phyloP scores from a whole-genome alignment of 1,139 yeast species.

The Yamadazyma oceani region DNA sequence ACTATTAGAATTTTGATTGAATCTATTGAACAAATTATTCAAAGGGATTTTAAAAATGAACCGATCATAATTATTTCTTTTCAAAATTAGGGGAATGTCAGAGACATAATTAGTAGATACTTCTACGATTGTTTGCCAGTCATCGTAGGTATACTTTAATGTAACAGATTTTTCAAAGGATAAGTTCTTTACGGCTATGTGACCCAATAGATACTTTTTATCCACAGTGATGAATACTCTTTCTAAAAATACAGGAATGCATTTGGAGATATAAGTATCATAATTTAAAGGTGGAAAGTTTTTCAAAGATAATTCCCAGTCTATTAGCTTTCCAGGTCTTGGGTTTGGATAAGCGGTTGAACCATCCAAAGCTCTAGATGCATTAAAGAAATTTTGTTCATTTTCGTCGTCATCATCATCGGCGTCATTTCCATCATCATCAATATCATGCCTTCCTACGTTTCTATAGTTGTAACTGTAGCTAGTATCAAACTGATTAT shows the following conservation, averaged over 20 bases:
- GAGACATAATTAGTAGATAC: constrained; percentile 63
- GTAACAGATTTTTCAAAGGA: constrained; percentile 63
- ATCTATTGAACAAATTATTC: constrained; percentile 29
- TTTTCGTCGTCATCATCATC: constrained; percentile 17
- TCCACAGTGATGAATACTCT: constrained; percentile 59
- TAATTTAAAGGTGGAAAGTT: constrained; percentile 47
- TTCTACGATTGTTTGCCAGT: constrained; percentile 74
- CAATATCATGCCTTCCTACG: constrained; percentile 5
- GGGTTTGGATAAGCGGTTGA: constrained; percentile 28
- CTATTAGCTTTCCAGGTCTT: constrained; percentile 19
- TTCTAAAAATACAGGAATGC: constrained; percentile 60
- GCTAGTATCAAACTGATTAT: constrained; percentile 8
- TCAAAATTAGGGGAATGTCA: constrained; percentile 56
- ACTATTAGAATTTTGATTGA: constrained; percentile 11
- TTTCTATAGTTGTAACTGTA: constrained; percentile 17
- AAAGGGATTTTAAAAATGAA: constrained; percentile 56
- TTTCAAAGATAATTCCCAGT: constrained; percentile 53
- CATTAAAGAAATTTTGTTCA: constrained; percentile 9
- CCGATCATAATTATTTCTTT: constrained; percentile 54
- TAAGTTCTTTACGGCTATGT: constrained; percentile 70
- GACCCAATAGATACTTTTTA: constrained; percentile 61
- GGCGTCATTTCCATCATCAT: constrained; percentile 8
- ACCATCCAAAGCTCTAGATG: constrained; percentile 16
- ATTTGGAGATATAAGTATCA: constrained; percentile 35
- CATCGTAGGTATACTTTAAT: constrained; percentile 65